Evolutionary conservation across 1,139 yeast species (phyloP).

Genomic region (Hemisphaericaspora subhashii): DNA sequence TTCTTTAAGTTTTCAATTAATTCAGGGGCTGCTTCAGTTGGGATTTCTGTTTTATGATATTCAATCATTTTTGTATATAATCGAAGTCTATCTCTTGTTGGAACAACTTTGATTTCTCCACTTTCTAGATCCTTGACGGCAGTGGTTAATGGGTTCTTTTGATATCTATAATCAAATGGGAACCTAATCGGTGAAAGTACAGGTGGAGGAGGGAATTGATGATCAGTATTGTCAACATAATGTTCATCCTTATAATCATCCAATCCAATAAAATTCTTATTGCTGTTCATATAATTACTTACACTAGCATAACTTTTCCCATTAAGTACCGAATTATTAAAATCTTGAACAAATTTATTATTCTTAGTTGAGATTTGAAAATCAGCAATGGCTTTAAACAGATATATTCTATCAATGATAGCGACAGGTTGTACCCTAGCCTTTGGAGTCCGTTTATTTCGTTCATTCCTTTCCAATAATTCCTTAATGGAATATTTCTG

Average conservation of each 20-base stretch:
- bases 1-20: slow-evolving; percentile 34
- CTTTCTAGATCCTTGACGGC: slow-evolving; percentile 64
- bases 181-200: slow-evolving; percentile 71
- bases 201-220: slow-evolving; percentile 86
- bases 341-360: slow-evolving; percentile 47
- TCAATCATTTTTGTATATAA: slow-evolving; percentile 49
- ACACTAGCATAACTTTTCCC: slow-evolving; percentile 35
- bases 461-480: slow-evolving; percentile 38
- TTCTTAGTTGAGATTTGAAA: slow-evolving; percentile 72
- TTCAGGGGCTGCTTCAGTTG: slow-evolving; percentile 36
- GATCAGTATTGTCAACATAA: slow-evolving; percentile 29
- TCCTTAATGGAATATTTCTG: slow-evolving; percentile 51
- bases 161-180: slow-evolving; percentile 64
- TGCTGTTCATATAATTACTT: slow-evolving; percentile 42
- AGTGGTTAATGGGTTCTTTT: slow-evolving; percentile 49
- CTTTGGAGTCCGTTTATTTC: slow-evolving; percentile 19
- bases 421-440: slow-evolving; percentile 61
- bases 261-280: slow-evolving; percentile 33
- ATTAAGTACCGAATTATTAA: slow-evolving; percentile 22
- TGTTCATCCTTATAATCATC: slow-evolving; percentile 28
- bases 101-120: slow-evolving; percentile 49
- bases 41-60: slow-evolving; percentile 28
- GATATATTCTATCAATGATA: slow-evolving; percentile 66
- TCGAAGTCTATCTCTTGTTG: slow-evolving; percentile 38
- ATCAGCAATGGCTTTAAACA: slow-evolving; percentile 86